Percentiles rank a stretch among this genome's conserved stretches.
phyloP scores from a whole-genome alignment of 1,284 basidiomycete genomes.

The Leucoagaricus sp. region DNA sequence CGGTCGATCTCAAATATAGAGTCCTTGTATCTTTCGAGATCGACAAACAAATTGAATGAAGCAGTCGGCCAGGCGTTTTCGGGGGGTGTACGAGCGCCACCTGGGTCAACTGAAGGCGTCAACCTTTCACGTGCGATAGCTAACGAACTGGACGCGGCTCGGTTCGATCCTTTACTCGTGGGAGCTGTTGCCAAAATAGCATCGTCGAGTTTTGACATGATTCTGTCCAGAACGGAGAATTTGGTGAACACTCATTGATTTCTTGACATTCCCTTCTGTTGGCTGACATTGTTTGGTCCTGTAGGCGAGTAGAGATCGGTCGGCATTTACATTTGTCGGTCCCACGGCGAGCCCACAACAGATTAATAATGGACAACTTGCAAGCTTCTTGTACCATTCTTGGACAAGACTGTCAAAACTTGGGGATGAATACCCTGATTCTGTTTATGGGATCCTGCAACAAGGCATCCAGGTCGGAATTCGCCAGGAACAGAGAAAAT shows the following conservation, averaged over 20 bases:
- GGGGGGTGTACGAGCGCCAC: conserved; percentile 66
- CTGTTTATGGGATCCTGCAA: conserved; percentile 59
- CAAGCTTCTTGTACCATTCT: conserved; percentile 79
- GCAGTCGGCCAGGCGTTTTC: conserved; percentile 73
- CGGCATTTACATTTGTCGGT: conserved; percentile 74
- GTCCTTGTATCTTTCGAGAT: conserved; percentile 82
- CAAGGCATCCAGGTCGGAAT: conserved; percentile 61
- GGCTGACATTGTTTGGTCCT: neutral
- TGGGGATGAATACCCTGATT: conserved; percentile 69
- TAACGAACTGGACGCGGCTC: conserved; percentile 91
- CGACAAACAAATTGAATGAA: conserved; percentile 80
- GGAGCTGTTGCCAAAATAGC: conserved; percentile 77
- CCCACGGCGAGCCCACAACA: conserved; percentile 80
- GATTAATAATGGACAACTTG: conserved; percentile 72
- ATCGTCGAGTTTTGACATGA: conserved; percentile 63
- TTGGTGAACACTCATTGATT: conserved; percentile 51
- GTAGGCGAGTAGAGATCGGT: conserved; percentile 77
- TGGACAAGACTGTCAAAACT: conserved; percentile 72
- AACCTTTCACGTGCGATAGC: conserved; percentile 75
- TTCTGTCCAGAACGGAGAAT: conserved; percentile 62
- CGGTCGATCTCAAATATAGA: conserved; percentile 85
- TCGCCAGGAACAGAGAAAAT: neutral
- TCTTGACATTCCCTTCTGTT: conserved; percentile 2
- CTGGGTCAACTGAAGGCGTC: conserved; percentile 75
- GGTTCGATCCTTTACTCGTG: conserved; percentile 89